phyloP scores from a whole-genome alignment of 352 stramenopile genomes.

The Pythium biforme region DNA sequence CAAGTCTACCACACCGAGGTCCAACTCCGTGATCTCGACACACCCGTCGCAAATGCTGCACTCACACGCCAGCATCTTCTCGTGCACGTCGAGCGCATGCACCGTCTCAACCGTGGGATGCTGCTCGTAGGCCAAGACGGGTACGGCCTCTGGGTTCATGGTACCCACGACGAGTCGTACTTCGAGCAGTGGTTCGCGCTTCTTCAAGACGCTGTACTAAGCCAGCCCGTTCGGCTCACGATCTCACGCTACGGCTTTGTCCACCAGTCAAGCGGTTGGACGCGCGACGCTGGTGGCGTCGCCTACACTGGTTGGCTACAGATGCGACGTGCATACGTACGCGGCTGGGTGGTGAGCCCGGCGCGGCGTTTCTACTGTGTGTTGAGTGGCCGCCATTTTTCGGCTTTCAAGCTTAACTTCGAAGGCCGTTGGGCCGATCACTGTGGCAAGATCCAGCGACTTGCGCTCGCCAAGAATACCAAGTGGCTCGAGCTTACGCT shows the following conservation, averaged over 20 bases:
- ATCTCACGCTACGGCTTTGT: slow-evolving; percentile 23
- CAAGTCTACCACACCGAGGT: slow-evolving; percentile 24
- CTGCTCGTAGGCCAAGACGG: slow-evolving; percentile 31
- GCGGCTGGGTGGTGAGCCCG: slow-evolving; percentile 20
- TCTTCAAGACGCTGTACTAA: slow-evolving; percentile 23
- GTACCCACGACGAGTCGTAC: slow-evolving; percentile 27
- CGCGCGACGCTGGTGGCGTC: too few relatives aligned
- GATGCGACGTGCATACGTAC: slow-evolving; percentile 19
- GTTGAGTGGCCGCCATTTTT: slow-evolving; percentile 30
- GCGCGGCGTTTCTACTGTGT: slow-evolving; percentile 36
- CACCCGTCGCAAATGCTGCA: neutral
- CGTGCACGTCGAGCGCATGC: slow-evolving; percentile 36
- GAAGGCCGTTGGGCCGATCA: slow-evolving; percentile 42
- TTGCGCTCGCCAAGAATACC: slow-evolving; percentile 10
- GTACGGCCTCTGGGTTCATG: slow-evolving; percentile 40
- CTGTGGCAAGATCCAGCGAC: slow-evolving; percentile 28
- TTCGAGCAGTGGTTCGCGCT: slow-evolving; percentile 41
- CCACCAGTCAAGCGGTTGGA: slow-evolving; percentile 15
- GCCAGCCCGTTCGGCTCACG: slow-evolving; percentile 3
- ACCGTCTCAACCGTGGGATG: slow-evolving; percentile 43
- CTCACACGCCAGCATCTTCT: slow-evolving; percentile 19
- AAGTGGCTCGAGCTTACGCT: slow-evolving; percentile 32
- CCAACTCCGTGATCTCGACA: slow-evolving; percentile 1
- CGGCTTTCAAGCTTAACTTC: slow-evolving; percentile 40
- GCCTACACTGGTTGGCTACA: slow-evolving; percentile 36